Conservation (phyloP, 164 flowering plant genomes). For the Platanus orientalis region DNA sequence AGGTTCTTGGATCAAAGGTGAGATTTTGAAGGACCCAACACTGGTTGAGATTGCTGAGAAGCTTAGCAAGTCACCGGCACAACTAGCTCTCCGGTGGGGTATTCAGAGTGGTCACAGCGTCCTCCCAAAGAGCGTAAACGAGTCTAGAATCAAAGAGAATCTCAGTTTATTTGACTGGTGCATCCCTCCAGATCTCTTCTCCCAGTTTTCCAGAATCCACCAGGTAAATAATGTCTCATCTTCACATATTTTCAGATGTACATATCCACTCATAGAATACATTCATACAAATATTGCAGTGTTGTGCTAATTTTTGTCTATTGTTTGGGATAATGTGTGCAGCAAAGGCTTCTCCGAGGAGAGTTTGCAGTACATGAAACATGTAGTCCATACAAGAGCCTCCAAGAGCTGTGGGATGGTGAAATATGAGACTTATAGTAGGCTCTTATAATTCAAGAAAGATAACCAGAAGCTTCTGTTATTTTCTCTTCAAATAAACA, state of each 20-base stretch:
- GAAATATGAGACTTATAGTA: constrained; percentile 40
- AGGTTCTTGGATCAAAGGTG: constrained; percentile 49
- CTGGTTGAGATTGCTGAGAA: constrained; percentile 46
- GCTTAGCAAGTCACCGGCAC: constrained; percentile 62
- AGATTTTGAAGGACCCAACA: constrained; percentile 50
- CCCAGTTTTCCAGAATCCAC: constrained; percentile 38
- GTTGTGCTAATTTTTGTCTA: neutral
- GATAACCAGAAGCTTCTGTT: too few species aligned
- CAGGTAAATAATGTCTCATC: constrained; percentile 34
- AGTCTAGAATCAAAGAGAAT: constrained; percentile 58
- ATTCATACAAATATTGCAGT: too few species aligned
- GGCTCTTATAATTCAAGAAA: too few species aligned
- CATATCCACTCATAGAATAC: too few species aligned
- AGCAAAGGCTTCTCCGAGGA: constrained; percentile 60
- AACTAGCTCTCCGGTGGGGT: constrained; percentile 83
- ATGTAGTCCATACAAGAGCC: constrained; percentile 46
- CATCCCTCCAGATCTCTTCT: constrained; percentile 52
- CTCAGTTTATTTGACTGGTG: constrained; percentile 52
- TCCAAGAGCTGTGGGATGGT: constrained; percentile 64
- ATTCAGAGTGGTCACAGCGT: constrained; percentile 65
- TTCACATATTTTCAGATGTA: neutral
- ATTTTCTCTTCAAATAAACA: too few species aligned
- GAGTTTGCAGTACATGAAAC: constrained; percentile 43
- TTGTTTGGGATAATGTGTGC: constrained; percentile 18
- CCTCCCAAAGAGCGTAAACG: constrained; percentile 66